These are phyloP conservation scores for Naumovozyma dairenensis DNA, from an alignment of 805 yeast species.

Conservation along the genomic window DNA sequence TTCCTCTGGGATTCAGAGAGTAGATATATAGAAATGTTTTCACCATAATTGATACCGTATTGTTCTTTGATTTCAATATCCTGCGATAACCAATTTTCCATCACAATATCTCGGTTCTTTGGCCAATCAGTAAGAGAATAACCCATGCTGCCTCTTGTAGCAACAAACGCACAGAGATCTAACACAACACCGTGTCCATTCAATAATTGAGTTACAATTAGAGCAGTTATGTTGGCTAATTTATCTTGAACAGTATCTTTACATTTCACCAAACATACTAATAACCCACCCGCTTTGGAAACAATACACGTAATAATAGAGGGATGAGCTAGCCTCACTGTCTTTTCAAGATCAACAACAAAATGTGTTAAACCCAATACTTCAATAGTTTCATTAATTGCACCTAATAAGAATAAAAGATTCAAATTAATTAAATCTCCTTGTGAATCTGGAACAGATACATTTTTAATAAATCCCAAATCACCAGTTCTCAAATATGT, in stretches of 20 bases:
- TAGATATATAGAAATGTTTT: slow-evolving; percentile 46
- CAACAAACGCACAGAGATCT: slow-evolving; percentile 76
- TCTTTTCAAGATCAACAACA: slow-evolving; percentile 69
- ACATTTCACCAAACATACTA: slow-evolving; percentile 65
- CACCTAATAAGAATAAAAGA: slow-evolving; percentile 75
- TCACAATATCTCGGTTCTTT: slow-evolving; percentile 63
- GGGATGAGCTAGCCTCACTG: slow-evolving; percentile 45
- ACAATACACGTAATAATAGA: slow-evolving; percentile 47
- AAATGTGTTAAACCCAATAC: slow-evolving; percentile 85
- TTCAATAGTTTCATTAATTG: slow-evolving; percentile 80
- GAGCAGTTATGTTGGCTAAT: slow-evolving; percentile 66
- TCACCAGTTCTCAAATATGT: slow-evolving; percentile 85
- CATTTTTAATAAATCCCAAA: slow-evolving; percentile 80
- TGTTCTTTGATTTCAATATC: slow-evolving; percentile 34
- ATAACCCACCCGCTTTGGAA: slow-evolving; percentile 73
- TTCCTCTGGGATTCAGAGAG: slow-evolving; percentile 43
- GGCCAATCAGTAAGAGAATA: slow-evolving; percentile 45
- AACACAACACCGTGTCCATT: slow-evolving; percentile 72
- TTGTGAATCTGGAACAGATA: slow-evolving; percentile 36
- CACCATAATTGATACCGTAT: slow-evolving; percentile 59
- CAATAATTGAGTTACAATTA: slow-evolving; percentile 68
- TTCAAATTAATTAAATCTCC: slow-evolving; percentile 44
- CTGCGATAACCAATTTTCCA: slow-evolving; percentile 46
- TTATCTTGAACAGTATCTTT: slow-evolving; percentile 36
- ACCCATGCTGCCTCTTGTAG: slow-evolving; percentile 30